Evolutionary conservation across 371 early-diverging fungal genomes (phyloP), one percentile per base, ranked within the genome.

Genomic region (Blakeslea trispora): DNA sequence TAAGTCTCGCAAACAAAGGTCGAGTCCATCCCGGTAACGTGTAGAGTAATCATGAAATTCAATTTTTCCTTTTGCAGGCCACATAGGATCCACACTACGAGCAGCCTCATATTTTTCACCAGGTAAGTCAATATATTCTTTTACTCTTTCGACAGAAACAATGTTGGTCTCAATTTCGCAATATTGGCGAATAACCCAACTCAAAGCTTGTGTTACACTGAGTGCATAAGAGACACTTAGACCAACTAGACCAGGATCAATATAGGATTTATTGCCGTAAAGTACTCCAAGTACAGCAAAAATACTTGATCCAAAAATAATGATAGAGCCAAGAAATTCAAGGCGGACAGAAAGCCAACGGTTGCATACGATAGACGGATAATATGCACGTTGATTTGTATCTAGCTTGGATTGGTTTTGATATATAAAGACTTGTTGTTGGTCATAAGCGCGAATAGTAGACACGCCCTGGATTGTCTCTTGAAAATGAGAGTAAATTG

Each of bases 321-420:
- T 85, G 47, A 77, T 59, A 5, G 82, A 79, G 13, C 84, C 83
- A 50, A 84, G 39, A 41, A 89, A 75, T 68, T 97, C 93, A 17
- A 96, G 79, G 18, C 96, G 88, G n/a, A 95, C 83, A 23, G 94
- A 93, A n/a, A 96, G 64, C 92, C 97, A 97, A 32, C 96, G 91
- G 54, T 93, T 93, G 34, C 86, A 80, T 0, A 84, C 74, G 35
- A 93, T 70, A 7, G 82, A 85, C 3, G 92, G 88, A 67, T 87
- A 90, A 56, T 88, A 90, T 0, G 92, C 92, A 40, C 81, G 79
- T 53, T 85, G 85, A 68, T 93, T 93, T 53, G 70, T 68, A 61
- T 95, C 95, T 31, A 94, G 61, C 34, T 85, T 77, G 15, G 52
- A 45, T 54, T 89, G 85, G 67, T 91, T 94, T 45, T 83, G 84